Evolutionary conservation across 805 yeast species (phyloP), one percentile per base, ranked within the genome.

Genomic region (Kazachstania viticola): DNA sequence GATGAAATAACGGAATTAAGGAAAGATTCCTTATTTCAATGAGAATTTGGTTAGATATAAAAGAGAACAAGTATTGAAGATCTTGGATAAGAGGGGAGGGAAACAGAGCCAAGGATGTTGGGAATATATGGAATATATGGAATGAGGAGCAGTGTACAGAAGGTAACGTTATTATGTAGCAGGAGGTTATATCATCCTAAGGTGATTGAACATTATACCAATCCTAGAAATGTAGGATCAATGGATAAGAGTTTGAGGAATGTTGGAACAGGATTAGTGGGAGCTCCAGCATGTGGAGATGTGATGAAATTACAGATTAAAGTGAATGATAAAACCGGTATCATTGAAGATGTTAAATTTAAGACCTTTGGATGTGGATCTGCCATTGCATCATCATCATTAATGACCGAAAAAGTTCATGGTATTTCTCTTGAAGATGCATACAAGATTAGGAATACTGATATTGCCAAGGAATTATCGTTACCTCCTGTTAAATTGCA

Each of bases 281-380:
- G 97, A 36, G 97, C 97, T 0, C 97, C 97, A 33, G 97, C 97
- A 0, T 88, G 98, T 64, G 98, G 98, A 34, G 98, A 88, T 64
- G 98, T 88, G 30, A 88, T 88, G 98, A 79, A 93, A 62, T 70
- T 88, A 42, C 97, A 88, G 58, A 88, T 88, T 52, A 74, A 85
- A 56, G 98, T 88, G 7, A 77, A 78, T 43, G 95, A 85, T 48
- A 76, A 71, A 35, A 75, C 93, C 15, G 97, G 97, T 1, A 68
- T 81, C 33, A 88, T 88, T 47, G 75, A 81, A 56, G 95, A 88
- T 56, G 97, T 88, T 42, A 87, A 84, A 59, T 88, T 88, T 64
- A 88, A 88, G 71, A 88, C 98, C 4, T 88, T 88, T 64, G 98
- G 98, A n/a, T 88, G 98, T 58, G 98, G 98, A 25, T 76, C 88